Conservation (phyloP, 257 asterid species). For the Handroanthus guayacan region DNA sequence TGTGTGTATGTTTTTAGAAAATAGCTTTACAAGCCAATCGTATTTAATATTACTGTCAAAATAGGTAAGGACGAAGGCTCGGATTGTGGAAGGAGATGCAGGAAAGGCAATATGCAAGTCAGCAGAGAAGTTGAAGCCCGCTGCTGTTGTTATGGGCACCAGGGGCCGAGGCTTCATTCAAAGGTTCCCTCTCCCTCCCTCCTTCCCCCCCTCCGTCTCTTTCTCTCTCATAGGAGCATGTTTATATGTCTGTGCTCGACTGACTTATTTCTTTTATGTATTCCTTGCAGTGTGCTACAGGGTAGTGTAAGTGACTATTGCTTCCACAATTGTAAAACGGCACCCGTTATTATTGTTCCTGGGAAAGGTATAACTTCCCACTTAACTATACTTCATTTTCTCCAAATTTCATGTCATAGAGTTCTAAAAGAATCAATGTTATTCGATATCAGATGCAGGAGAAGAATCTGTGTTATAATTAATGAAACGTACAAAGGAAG, state of each 20-base stretch:
- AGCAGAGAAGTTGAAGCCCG: slow-evolving; percentile 90
- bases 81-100: slow-evolving; percentile 96
- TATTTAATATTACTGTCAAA: neutral
- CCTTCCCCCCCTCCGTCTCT: neutral
- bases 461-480: slow-evolving; percentile 51
- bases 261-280: slow-evolving; percentile 3
- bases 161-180: slow-evolving; percentile 81
- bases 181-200: slow-evolving; percentile 48
- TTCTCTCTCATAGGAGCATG: neutral
- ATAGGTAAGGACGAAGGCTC: slow-evolving; percentile 76
- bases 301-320: slow-evolving; percentile 65
- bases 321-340: slow-evolving; percentile 65
- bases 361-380: slow-evolving; percentile 53
- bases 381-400: neutral
- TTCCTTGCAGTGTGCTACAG: slow-evolving; percentile 50
- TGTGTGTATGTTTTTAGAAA: no score
- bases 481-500: slow-evolving; percentile 15
- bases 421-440: slow-evolving; percentile 17
- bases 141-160: slow-evolving; percentile 92
- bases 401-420: neutral
- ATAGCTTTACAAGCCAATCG: neutral
- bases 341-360: slow-evolving; percentile 62
- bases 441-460: slow-evolving; percentile 50
- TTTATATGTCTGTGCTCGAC: neutral
- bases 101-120: slow-evolving; percentile 91